phyloP scores from a whole-genome alignment of 495 filamentous ascomycete genomes.

The Aspergillus funiculosus region DNA sequence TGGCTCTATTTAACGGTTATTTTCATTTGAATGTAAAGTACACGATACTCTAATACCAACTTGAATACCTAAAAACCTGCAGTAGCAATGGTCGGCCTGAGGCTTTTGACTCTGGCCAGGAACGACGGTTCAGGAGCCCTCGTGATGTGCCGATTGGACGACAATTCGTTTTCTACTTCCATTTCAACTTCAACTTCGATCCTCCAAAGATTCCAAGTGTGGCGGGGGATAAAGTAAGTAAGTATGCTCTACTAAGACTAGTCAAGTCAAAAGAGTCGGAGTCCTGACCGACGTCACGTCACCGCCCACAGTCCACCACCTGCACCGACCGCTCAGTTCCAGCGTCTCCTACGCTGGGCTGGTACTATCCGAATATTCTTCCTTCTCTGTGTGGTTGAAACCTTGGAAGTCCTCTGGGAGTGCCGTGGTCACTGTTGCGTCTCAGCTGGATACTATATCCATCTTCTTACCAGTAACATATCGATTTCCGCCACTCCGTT shows the following conservation, averaged over 20 bases:
- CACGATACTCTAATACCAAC: too few species aligned
- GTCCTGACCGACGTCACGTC: constrained; percentile 23
- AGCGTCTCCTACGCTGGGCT: constrained; percentile 8
- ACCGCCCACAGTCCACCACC: constrained; percentile 25
- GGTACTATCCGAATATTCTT: not conserved
- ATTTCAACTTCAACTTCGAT: too few species aligned
- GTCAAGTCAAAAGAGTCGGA: not conserved
- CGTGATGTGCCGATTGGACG: constrained; percentile 30
- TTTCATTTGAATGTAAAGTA: too few species aligned
- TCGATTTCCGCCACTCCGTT: not conserved
- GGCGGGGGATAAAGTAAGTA: too few species aligned
- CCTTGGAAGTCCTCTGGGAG: too few species aligned
- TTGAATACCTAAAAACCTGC: not conserved
- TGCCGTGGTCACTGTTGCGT: not conserved
- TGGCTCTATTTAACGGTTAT: too few species aligned
- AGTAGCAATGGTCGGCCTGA: not conserved
- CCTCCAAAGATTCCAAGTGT: too few species aligned
- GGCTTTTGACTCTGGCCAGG: not conserved
- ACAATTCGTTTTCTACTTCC: too few species aligned
- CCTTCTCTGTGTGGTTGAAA: not conserved
- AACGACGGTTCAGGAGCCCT: constrained; percentile 10
- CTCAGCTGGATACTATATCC: not conserved
- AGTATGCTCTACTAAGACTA: too few species aligned
- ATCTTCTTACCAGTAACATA: not conserved
- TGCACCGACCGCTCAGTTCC: constrained; percentile 13